Evolutionary conservation across 179 eudicot genomes (phyloP).

Genomic region (Gypsophila paniculata): DNA sequence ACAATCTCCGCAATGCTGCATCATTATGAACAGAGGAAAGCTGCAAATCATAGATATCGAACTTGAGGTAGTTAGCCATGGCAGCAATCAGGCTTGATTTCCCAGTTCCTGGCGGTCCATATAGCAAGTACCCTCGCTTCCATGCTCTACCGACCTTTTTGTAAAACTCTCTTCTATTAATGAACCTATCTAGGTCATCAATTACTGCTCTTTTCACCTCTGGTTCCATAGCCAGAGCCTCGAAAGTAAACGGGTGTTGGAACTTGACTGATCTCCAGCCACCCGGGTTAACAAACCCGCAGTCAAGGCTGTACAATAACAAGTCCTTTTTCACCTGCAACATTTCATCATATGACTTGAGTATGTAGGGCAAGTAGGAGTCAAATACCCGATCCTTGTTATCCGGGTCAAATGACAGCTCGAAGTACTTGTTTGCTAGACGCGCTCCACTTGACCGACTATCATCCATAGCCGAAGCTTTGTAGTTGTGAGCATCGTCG

Average conservation of each 20-base stretch:
- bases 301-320: slow-evolving; percentile 29
- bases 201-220: slow-evolving; percentile 22
- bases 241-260: slow-evolving; percentile 37
- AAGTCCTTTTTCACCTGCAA: slow-evolving; percentile 23
- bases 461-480: neutral
- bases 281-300: neutral
- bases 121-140: slow-evolving; percentile 43
- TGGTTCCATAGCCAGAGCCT: slow-evolving; percentile 36
- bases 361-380: slow-evolving; percentile 29
- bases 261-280: slow-evolving; percentile 30
- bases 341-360: slow-evolving; percentile 27
- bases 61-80: slow-evolving; percentile 39
- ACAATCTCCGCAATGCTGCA: slow-evolving; percentile 26
- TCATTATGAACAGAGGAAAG: slow-evolving; percentile 34
- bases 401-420: slow-evolving; percentile 35
- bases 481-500: slow-evolving; percentile 5
- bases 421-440: slow-evolving; percentile 25
- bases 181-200: slow-evolving; percentile 37
- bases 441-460: slow-evolving; percentile 10
- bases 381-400: slow-evolving; percentile 30
- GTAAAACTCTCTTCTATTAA: slow-evolving; percentile 30
- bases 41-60: slow-evolving; percentile 44
- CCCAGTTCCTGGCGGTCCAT: slow-evolving; percentile 49
- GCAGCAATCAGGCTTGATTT: slow-evolving; percentile 49
- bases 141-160: slow-evolving; percentile 42